Percentiles rank a stretch among this genome's conserved stretches.
Conservation (phyloP, 345 rosid species). For the Dimocarpus longan region DNA sequence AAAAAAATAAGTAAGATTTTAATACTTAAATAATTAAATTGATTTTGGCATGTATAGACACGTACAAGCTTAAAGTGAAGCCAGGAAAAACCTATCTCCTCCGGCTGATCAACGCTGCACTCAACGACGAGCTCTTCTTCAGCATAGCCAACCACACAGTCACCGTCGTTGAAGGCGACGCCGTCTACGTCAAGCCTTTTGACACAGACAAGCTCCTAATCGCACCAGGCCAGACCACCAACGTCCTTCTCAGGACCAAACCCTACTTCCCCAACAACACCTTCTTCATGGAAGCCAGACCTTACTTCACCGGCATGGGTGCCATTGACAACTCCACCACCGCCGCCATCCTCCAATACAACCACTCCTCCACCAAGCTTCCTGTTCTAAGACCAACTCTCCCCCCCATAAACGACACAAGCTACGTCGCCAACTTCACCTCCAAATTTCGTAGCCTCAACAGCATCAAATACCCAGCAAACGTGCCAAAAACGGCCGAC, state of each 20-base stretch:
- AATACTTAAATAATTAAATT: too few relatives aligned
- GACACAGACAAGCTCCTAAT: constrained; percentile 29
- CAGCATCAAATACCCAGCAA: constrained; percentile 42
- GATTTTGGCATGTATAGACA: constrained; percentile 27
- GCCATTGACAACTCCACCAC: constrained; percentile 46
- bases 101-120: constrained; percentile 58
- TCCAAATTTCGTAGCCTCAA: constrained; percentile 42
- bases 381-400: constrained; percentile 41
- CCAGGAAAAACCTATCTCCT: constrained; percentile 57
- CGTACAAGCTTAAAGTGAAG: constrained; percentile 47
- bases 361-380: constrained; percentile 25
- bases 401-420: constrained; percentile 41
- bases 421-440: constrained; percentile 35
- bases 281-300: constrained; percentile 50
- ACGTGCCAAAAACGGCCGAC: constrained; percentile 41
- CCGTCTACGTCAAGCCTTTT: constrained; percentile 47
- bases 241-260: constrained; percentile 47
- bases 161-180: constrained; percentile 45
- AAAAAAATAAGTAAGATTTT: neutral
- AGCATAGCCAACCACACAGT: constrained; percentile 50
- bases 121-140: constrained; percentile 62
- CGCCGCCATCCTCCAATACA: constrained; percentile 46
- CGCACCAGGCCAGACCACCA: constrained; percentile 53
- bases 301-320: constrained; percentile 44
- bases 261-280: constrained; percentile 38